Base-by-base conservation (phyloP, 495 filamentous ascomycete species). In the Trichodelitschia bisporula region DNA sequence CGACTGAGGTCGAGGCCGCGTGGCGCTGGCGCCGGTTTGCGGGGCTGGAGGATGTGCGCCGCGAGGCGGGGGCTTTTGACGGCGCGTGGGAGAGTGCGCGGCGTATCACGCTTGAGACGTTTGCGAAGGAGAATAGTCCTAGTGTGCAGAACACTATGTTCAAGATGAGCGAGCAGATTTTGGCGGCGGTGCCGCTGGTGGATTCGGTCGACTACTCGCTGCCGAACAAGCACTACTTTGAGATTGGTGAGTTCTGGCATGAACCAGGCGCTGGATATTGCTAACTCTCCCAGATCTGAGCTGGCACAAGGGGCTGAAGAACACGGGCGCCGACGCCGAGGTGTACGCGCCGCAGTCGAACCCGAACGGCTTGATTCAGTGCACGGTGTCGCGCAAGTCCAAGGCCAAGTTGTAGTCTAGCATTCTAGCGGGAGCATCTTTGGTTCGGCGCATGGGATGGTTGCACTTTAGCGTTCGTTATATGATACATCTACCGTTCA, bases 151-250 rank as follows among this genome's bases (percentile, higher is more conserved):
- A 72, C 38, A 93, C 83, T 34, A 92, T 97, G 86, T 95, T 90
- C 55, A 84, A 90, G 61, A 97, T 97, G 86, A 66, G 64, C 35
- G 70, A 84, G 48, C 61, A 74, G 55, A 92, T 97, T 39, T 57
- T 97, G 39, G 76, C 59, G 12, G 65, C 57, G 16, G 79, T 62
- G 32, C 67, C 77, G 18, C 55, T 69, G 48, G 62, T 79, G 6
- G 67, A 76, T 25, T 55, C 63, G 9, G 76, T 82, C 21, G 66
- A 72, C 40, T 95, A 92, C 45, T 62, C 69, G 9, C 57, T 97
- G 46, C 86, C 86, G 14, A 97, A 97, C 56, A 93, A 91, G 57
- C 86, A 97, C 51, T 97, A 91, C 55, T 97, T 93, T 46, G 86
- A 93, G 51, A 73, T 93, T 55, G 74, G 82, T 91, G 59, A 56